These are phyloP conservation scores for Hibiscus tridactylites DNA, from an alignment of 345 rosid species.

Conservation along the genomic window DNA sequence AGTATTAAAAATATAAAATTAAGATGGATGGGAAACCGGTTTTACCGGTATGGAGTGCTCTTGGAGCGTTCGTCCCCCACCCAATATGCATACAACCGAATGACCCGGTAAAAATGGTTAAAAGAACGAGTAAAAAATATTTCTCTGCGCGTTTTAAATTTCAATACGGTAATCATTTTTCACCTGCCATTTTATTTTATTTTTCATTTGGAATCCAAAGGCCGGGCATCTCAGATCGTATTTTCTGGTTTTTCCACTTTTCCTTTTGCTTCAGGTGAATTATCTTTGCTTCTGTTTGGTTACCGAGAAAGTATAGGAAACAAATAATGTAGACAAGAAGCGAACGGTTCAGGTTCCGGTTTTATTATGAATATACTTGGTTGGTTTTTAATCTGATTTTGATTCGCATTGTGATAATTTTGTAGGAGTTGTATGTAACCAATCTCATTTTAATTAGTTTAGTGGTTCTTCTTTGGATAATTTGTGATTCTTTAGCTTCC, in stretches of 20 bases:
- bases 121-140: not conserved
- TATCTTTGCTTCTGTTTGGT: not conserved
- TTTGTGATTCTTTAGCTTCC: not conserved
- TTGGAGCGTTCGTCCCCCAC: not conserved
- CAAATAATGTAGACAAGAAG: not conserved
- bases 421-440: not conserved
- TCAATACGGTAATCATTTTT: not conserved
- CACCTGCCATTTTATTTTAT: not conserved
- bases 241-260: not conserved
- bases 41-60: not conserved
- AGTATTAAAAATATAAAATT: too few relatives aligned
- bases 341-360: too few relatives aligned
- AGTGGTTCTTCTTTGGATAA: not conserved
- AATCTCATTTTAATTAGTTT: not conserved
- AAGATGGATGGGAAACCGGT: not conserved
- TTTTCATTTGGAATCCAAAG: not conserved
- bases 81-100: not conserved
- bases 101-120: conserved; percentile 1
- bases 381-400: not conserved
- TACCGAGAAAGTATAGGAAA: not conserved
- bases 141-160: conserved; percentile 1
- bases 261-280: not conserved
- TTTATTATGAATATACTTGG: too few relatives aligned
- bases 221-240: not conserved
- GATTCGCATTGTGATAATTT: not conserved